phyloP scores from a whole-genome alignment of 257 asterid species.

The Solanum verrucosum region DNA sequence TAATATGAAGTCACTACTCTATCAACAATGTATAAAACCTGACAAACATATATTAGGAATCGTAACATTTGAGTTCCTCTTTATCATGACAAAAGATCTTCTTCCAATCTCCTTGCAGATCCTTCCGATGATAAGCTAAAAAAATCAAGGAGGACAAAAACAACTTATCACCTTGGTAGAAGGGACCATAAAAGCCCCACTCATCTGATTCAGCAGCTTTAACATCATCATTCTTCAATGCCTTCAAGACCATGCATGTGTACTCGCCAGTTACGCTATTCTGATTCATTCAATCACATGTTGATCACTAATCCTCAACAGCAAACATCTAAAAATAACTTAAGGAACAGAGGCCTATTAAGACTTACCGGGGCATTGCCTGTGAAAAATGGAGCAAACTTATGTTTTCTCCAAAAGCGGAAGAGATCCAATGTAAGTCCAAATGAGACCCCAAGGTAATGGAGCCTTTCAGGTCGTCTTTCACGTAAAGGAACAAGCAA shows the following conservation, averaged over 20 bases:
- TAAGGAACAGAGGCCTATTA: background rate
- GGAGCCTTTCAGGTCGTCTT: conserved; percentile 81
- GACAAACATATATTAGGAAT: background rate
- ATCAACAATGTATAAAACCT: background rate
- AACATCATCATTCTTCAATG: conserved; percentile 68
- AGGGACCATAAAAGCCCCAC: conserved; percentile 68
- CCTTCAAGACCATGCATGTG: conserved; percentile 81
- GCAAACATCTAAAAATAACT: background rate
- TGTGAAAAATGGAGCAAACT: conserved; percentile 84
- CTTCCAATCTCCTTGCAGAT: background rate
- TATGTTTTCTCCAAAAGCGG: conserved; percentile 89
- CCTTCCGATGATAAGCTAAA: background rate
- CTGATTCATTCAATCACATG: conserved; percentile 27
- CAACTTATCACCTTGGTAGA: conserved; percentile 41
- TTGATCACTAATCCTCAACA: background rate
- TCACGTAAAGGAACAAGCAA: conserved; percentile 79
- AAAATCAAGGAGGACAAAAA: background rate
- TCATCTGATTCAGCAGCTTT: conserved; percentile 48
- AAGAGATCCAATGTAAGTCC: conserved; percentile 88
- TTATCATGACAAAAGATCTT: background rate
- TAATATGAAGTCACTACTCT: background rate
- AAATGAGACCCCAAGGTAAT: conserved; percentile 87
- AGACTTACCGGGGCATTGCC: conserved; percentile 59
- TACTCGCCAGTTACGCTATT: conserved; percentile 82
- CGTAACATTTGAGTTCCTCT: background rate